phyloP scores from a whole-genome alignment of 2,329 filamentous ascomycete species.

The Chaetothyriales sp. region DNA sequence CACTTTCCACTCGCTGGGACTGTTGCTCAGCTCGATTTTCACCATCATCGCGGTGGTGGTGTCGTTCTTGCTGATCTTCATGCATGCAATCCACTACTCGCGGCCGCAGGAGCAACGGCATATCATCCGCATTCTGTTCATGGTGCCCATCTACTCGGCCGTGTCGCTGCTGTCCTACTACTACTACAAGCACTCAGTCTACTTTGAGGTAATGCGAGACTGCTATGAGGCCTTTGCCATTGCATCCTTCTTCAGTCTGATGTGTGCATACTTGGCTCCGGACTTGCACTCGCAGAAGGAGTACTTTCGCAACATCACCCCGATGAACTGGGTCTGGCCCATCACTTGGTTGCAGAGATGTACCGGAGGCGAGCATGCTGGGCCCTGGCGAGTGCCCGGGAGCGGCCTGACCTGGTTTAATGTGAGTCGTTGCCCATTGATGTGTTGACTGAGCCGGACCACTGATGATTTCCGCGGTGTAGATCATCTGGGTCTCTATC shows the following conservation, averaged over 20 bases:
- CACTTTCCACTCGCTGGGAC: constrained; percentile 42
- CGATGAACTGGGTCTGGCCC: constrained; percentile 61
- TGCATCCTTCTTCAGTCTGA: constrained; percentile 67
- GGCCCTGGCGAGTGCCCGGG: constrained; percentile 56
- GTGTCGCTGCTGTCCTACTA: constrained; percentile 59
- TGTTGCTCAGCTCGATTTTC: constrained; percentile 40
- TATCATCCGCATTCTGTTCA: constrained; percentile 76
- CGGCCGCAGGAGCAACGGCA: constrained; percentile 46
- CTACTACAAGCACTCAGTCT: constrained; percentile 63
- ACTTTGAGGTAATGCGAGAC: constrained; percentile 66
- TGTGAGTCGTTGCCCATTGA: constrained; percentile 22
- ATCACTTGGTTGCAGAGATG: constrained; percentile 55
- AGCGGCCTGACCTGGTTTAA: constrained; percentile 87
- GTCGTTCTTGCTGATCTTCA: constrained; percentile 39
- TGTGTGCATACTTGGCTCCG: constrained; percentile 67
- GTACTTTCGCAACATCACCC: constrained; percentile 56
- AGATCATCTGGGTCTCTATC: constrained; percentile 62
- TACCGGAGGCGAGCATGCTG: constrained; percentile 52
- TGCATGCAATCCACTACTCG: constrained; percentile 45
- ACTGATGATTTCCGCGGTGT: background rate
- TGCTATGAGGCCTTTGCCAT: constrained; percentile 86
- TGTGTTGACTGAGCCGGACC: background rate
- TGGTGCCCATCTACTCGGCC: constrained; percentile 68
- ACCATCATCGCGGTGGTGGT: constrained; percentile 36
- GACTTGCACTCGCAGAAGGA: constrained; percentile 67